Evolutionary conservation across 2,329 filamentous ascomycete species (phyloP).

Genomic region (Teratosphaeria zuluensis): DNA sequence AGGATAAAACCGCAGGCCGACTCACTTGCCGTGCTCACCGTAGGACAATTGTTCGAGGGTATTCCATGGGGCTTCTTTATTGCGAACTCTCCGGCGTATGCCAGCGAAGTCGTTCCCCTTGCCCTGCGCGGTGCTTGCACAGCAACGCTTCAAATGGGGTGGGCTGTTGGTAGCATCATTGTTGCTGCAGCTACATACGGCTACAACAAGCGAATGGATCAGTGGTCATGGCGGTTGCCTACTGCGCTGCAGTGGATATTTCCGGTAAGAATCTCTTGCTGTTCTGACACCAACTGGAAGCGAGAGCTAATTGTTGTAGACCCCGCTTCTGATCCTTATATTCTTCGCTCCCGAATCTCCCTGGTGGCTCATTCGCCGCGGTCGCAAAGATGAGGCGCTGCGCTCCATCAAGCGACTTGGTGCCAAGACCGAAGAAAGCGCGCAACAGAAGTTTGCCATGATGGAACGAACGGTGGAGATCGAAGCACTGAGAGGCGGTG

Average conservation of each 20-base stretch:
- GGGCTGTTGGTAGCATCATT: constrained; percentile 50
- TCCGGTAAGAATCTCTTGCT: not conserved
- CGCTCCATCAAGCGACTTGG: constrained; percentile 43
- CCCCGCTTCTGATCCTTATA: constrained; percentile 32
- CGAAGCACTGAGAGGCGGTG: constrained; percentile 41
- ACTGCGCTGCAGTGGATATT: not conserved
- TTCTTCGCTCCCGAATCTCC: constrained; percentile 44
- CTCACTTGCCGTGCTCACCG: constrained; percentile 36
- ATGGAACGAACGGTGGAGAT: constrained; percentile 36
- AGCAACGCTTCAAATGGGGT: constrained; percentile 53
- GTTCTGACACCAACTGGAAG: not conserved
- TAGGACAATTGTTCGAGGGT: constrained; percentile 48
- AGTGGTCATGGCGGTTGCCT: not conserved
- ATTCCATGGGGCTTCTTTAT: constrained; percentile 56
- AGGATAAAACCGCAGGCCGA: constrained; percentile 21
- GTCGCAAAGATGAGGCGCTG: constrained; percentile 35
- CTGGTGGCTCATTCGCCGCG: constrained; percentile 47
- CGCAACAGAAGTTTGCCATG: constrained; percentile 24
- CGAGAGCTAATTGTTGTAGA: not conserved
- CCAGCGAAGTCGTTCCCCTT: constrained; percentile 48
- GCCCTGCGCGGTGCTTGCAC: constrained; percentile 45
- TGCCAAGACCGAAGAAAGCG: constrained; percentile 23
- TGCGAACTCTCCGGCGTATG: constrained; percentile 52
- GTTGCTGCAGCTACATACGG: constrained; percentile 40
- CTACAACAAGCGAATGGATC: constrained; percentile 33